These are phyloP conservation scores for Phyllosticta citriasiana DNA, from an alignment of 2,329 filamentous ascomycete species.

Conservation along the genomic window DNA sequence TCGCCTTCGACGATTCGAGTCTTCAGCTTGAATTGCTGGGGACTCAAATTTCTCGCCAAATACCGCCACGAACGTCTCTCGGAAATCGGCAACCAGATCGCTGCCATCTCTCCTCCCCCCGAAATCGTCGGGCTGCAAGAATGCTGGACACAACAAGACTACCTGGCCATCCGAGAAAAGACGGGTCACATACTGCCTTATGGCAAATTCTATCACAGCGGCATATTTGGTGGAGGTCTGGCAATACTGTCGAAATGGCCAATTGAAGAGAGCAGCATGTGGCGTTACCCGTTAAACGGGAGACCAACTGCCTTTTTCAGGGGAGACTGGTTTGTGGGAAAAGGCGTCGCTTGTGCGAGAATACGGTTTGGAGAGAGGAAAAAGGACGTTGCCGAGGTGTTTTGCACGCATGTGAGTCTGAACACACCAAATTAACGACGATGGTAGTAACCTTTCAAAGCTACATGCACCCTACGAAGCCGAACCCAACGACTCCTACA, in stretches of 20 bases:
- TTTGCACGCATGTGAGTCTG: constrained; percentile 66
- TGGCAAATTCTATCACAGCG: constrained; percentile 86
- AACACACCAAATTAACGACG: background rate
- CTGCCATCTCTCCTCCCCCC: constrained; percentile 55
- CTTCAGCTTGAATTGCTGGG: constrained; percentile 94
- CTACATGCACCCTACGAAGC: constrained; percentile 79
- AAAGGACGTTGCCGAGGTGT: constrained; percentile 71
- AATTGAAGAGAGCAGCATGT: constrained; percentile 81
- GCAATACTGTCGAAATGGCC: constrained; percentile 88
- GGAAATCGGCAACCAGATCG: constrained; percentile 76
- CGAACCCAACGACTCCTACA: constrained; percentile 71
- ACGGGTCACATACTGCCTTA: constrained; percentile 70
- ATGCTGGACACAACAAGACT: constrained; percentile 84
- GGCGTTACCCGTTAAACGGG: constrained; percentile 80
- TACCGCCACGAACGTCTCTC: constrained; percentile 66
- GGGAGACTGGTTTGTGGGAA: constrained; percentile 94
- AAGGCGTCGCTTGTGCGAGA: constrained; percentile 77
- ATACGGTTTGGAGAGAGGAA: constrained; percentile 58
- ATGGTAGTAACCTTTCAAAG: constrained; percentile 19
- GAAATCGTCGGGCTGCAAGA: constrained; percentile 91
- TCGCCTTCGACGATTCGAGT: constrained; percentile 47
- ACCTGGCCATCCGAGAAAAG: constrained; percentile 62
- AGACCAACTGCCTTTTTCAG: constrained; percentile 87
- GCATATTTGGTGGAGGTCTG: constrained; percentile 80
- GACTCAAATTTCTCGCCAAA: constrained; percentile 75